Conservation (phyloP, 306 rosid species). For the Begonia fuchsioides region DNA sequence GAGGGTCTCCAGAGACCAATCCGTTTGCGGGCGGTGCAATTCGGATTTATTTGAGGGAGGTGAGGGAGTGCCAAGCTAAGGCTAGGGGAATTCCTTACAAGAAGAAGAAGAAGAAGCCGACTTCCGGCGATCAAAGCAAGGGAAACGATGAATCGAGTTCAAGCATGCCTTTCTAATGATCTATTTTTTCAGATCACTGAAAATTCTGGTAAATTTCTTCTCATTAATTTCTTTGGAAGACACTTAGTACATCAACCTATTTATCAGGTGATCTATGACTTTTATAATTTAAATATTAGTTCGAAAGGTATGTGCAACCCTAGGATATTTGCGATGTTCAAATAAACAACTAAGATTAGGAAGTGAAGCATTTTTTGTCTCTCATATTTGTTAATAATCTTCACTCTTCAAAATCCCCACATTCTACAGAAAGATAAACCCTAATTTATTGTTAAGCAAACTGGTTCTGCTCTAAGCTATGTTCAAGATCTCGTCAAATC, state of each 20-base stretch:
- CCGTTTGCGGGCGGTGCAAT: conserved; percentile 81
- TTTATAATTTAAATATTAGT: too few species aligned
- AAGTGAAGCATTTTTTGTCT: too few species aligned
- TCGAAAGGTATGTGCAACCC: too few species aligned
- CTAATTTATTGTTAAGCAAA: too few species aligned
- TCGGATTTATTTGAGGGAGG: conserved; percentile 74
- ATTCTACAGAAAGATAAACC: too few species aligned
- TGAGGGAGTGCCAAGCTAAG: conserved; percentile 80
- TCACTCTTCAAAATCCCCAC: too few species aligned
- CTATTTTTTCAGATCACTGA: conserved; percentile 13
- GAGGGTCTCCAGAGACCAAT: conserved; percentile 61
- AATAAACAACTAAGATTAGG: too few species aligned
- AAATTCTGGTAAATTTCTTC: conserved; percentile 4
- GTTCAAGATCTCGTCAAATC: too few species aligned
- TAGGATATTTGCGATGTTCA: too few species aligned
- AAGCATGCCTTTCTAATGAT: conserved; percentile 35
- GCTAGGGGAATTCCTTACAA: conserved; percentile 94
- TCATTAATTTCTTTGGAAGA: neutral
- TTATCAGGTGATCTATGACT: too few species aligned
- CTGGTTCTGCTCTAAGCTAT: too few species aligned
- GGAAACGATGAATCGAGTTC: conserved; percentile 33
- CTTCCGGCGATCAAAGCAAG: conserved; percentile 15
- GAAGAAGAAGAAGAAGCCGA: conserved; percentile 71
- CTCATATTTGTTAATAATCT: too few species aligned
- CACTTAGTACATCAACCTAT: neutral